A percentile compares a stretch with the other conserved stretches of the same genome.
Conservation (phyloP, 1,284 basidiomycete species). For the Ganoderma lingzhi region DNA sequence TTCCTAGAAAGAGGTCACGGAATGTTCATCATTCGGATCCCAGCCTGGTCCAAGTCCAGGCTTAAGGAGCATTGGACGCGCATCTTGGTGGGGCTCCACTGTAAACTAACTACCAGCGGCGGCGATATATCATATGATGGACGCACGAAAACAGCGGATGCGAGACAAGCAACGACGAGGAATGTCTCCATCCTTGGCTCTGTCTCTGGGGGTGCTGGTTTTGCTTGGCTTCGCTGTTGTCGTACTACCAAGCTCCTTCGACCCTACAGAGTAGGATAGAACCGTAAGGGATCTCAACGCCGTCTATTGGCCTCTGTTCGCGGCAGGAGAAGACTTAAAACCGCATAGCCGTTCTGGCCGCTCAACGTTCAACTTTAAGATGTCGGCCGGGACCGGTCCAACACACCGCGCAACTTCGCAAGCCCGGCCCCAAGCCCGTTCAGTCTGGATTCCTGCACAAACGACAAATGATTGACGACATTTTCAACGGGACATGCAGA, state of each 20-base stretch:
- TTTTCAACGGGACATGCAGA: neutral
- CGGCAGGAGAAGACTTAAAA: neutral
- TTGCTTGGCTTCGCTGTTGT: neutral
- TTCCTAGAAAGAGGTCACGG: slow-evolving; percentile 10
- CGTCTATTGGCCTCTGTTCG: neutral
- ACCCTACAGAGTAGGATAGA: neutral
- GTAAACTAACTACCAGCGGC: slow-evolving; percentile 18
- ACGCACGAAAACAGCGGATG: slow-evolving; percentile 24
- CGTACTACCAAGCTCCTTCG: neutral
- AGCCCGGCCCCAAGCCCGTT: neutral
- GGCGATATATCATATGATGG: slow-evolving; percentile 21
- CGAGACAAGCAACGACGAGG: slow-evolving; percentile 26
- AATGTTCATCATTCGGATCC: neutral
- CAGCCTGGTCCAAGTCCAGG: no score
- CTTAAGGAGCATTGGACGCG: neutral
- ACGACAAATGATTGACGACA: neutral
- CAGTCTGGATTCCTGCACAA: neutral
- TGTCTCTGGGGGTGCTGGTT: neutral
- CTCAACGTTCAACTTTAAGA: neutral
- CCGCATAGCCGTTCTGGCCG: neutral
- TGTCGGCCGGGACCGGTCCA: neutral
- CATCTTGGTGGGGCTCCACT: slow-evolving; percentile 29
- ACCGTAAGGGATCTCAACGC: neutral
- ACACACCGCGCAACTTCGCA: neutral
- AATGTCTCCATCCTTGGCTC: slow-evolving; percentile 22